Evolutionary conservation across 2,329 filamentous ascomycete genomes (phyloP).

Genomic region (Beauveria australis): DNA sequence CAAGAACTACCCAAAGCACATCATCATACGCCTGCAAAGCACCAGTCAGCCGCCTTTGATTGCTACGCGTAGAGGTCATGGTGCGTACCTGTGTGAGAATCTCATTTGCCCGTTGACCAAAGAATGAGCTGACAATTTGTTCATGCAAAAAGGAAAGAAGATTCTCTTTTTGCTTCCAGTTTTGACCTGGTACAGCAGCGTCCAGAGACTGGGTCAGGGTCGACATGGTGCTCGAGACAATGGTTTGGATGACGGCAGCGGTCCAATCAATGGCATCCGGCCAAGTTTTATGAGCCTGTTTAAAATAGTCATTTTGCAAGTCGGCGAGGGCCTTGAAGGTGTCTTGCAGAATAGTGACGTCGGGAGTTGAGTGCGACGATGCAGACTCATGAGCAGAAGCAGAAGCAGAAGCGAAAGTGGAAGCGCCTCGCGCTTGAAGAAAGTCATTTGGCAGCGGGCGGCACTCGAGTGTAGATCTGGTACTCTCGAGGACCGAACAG

Average conservation of each 20-base stretch:
- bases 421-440: not conserved
- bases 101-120: constrained; percentile 71
- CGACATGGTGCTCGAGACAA: constrained; percentile 63
- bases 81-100: constrained; percentile 50
- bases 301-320: constrained; percentile 73
- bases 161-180: constrained; percentile 56
- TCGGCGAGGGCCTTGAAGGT: constrained; percentile 59
- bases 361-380: not conserved
- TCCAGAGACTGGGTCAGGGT: constrained; percentile 58
- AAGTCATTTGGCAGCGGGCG: constrained; percentile 1
- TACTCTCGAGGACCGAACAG: not conserved
- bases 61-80: not conserved
- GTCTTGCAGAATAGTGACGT: constrained; percentile 31
- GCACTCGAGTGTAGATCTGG: not conserved
- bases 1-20: constrained; percentile 90
- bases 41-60: not conserved
- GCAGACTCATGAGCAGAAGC: not conserved
- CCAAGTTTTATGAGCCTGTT: constrained; percentile 72
- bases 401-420: not conserved
- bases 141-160: constrained; percentile 76
- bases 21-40: constrained; percentile 71
- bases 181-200: constrained; percentile 25
- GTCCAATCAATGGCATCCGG: constrained; percentile 90
- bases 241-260: constrained; percentile 72
- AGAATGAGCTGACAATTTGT: constrained; percentile 71